phyloP scores from a whole-genome alignment of 2,329 filamentous ascomycete genomes.

The Clonostachys rosea region DNA sequence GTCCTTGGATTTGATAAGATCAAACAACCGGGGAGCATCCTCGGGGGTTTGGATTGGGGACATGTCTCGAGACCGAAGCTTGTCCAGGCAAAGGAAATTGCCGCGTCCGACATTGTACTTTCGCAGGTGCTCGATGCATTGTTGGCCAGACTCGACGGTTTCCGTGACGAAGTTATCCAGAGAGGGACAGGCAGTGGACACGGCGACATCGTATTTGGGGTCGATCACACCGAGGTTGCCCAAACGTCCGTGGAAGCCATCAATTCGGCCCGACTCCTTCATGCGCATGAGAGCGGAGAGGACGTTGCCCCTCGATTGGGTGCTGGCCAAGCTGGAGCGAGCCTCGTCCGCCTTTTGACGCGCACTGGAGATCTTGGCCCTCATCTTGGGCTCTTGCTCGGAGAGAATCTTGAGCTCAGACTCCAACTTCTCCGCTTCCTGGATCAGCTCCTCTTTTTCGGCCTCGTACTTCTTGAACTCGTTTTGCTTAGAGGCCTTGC shows the following conservation, averaged over 20 bases:
- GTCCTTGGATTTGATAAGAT: conserved; percentile 85
- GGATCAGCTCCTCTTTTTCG: conserved; percentile 67
- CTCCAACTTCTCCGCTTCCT: conserved; percentile 68
- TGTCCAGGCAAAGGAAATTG: conserved; percentile 95
- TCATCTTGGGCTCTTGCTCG: conserved; percentile 75
- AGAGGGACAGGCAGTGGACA: conserved; percentile 88
- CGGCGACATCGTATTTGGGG: conserved; percentile 91
- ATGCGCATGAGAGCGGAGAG: conserved; percentile 88
- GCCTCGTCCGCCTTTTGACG: conserved; percentile 96
- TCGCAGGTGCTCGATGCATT: conserved; percentile 94
- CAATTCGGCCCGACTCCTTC: conserved; percentile 92
- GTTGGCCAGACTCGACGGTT: conserved; percentile 90
- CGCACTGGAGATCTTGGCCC: conserved; percentile 80
- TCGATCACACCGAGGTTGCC: conserved; percentile 95
- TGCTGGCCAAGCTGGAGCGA: conserved; percentile 81
- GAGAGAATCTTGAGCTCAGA: conserved; percentile 68
- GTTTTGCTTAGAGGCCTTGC: conserved; percentile 62
- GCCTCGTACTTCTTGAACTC: conserved; percentile 74
- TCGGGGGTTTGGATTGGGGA: conserved; percentile 83
- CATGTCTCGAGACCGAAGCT: conserved; percentile 74
- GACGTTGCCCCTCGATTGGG: conserved; percentile 90
- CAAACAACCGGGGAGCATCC: conserved; percentile 86
- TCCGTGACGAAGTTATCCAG: conserved; percentile 97
- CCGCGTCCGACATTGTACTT: conserved; percentile 97
- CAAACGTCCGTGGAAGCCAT: conserved; percentile 92